These are phyloP conservation scores for Microdochium trichocladiopsis DNA, from an alignment of 2,329 filamentous ascomycete genomes.

Conservation along the genomic window DNA sequence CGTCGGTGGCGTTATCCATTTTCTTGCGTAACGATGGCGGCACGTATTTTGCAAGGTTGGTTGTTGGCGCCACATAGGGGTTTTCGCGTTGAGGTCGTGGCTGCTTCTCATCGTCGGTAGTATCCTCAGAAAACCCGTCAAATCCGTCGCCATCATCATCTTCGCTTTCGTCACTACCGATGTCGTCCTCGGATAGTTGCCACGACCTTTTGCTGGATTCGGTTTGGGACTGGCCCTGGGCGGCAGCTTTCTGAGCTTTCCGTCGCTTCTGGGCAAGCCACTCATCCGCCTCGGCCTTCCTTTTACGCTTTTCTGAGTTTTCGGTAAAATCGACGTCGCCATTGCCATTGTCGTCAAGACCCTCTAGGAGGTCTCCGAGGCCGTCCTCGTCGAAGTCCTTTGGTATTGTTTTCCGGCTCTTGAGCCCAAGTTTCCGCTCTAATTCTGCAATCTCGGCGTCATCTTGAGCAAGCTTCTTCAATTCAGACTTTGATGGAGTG, in stretches of 20 bases:
- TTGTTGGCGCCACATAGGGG: conserved; percentile 72
- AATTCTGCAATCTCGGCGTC: conserved; percentile 83
- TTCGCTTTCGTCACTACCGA: conserved; percentile 22
- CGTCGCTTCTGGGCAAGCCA: conserved; percentile 54
- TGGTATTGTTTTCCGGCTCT: conserved; percentile 65
- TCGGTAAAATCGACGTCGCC: conserved; percentile 37
- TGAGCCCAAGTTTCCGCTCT: conserved; percentile 81
- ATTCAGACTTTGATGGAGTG: conserved; percentile 31
- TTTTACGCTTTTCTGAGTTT: conserved; percentile 53
- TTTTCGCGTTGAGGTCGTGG: conserved; percentile 63
- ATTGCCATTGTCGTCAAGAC: conserved; percentile 57
- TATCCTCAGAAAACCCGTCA: conserved; percentile 27
- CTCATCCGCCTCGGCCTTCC: conserved; percentile 48
- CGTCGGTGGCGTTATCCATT: conserved; percentile 57
- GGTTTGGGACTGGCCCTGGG: conserved; percentile 1
- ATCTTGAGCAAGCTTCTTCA: conserved; percentile 65
- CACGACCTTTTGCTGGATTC: conserved; percentile 4
- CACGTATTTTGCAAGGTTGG: conserved; percentile 66
- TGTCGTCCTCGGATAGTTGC: conserved; percentile 3
- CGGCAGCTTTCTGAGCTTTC: conserved; percentile 27
- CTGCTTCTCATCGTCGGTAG: conserved; percentile 15
- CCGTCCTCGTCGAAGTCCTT: conserved; percentile 77
- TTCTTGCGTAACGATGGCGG: conserved; percentile 74
- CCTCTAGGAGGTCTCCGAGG: conserved; percentile 69
- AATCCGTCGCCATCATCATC: conserved; percentile 26